Evolutionary conservation across 2,329 filamentous ascomycete genomes (phyloP), one percentile per base, ranked within the genome.

Genomic region (Penicillium sp.): DNA sequence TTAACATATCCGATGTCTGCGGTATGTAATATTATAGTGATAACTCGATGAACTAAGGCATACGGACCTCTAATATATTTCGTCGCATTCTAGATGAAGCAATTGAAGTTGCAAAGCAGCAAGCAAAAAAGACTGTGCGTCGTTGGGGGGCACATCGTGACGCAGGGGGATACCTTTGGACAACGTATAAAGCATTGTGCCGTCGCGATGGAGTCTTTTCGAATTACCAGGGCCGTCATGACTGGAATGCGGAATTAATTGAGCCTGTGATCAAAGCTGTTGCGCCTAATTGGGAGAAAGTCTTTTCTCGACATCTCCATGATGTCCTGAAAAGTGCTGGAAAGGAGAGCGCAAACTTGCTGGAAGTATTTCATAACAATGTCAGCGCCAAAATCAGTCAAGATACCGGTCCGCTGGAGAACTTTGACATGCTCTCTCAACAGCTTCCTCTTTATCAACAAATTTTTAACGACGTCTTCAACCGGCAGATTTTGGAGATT

Each of bases 101-200:
- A 49, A 43, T 33, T 9, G 20, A 28, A 18, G 24, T 21, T 21
- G 65, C 64, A 33, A 59, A 57, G 18, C 50, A 62, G 33, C 56
- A 62, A 55, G 74, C 75, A 11, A 63, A 62, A 9, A 30, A 58
- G 9, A 75, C 69, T n/a, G 71, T 71, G 8, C 55, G 57, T 14
- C 63, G 68, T n/a, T 80, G 77, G 77, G 71, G 72, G 9, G 63
- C 64, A 5, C 66, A 48, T 14, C 72, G 67, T 28, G 38, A 60
- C 14, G 64, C 69, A 30, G 81, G 81, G 11, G 82, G 81, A 1
- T 66, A 82, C 12, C 62, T 65, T 33, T 85, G 72, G 70, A 24
- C 68, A 2, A 84, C 83, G 0, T 86, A 85, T 62, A 82, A 79
- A 65, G 84, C 83, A 9, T 75, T 80, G 2, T 79, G 79, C 51